Percentiles rank a stretch among this genome's conserved stretches.
These are phyloP conservation scores for Thelonectria rubi DNA, from an alignment of 2,329 filamentous ascomycete species.

Conservation along the genomic window DNA sequence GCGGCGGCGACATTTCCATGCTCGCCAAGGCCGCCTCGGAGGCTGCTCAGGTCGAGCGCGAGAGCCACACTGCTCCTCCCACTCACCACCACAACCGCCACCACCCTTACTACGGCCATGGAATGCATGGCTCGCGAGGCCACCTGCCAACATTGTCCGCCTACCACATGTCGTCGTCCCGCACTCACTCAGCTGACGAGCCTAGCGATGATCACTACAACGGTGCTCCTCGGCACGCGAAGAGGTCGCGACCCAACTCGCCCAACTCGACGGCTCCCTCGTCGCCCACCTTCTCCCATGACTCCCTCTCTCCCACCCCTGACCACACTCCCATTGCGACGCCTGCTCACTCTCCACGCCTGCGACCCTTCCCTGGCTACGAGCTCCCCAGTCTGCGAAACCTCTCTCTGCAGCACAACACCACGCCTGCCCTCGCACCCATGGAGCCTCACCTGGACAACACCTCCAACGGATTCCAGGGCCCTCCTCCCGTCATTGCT, in stretches of 20 bases:
- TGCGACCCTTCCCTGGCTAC: slow-evolving; percentile 79
- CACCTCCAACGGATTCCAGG: slow-evolving; percentile 47
- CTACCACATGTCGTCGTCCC: slow-evolving; percentile 85
- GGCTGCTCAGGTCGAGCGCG: slow-evolving; percentile 70
- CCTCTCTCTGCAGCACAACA: slow-evolving; percentile 62
- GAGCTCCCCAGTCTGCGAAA: slow-evolving; percentile 88
- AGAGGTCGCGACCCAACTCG: slow-evolving; percentile 91
- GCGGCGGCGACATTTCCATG: slow-evolving; percentile 65
- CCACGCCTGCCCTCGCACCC: slow-evolving; percentile 65
- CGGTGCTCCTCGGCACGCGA: slow-evolving; percentile 74
- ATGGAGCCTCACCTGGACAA: slow-evolving; percentile 65
- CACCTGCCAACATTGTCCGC: slow-evolving; percentile 80
- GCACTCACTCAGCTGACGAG: slow-evolving; percentile 84
- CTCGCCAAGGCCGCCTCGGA: slow-evolving; percentile 69
- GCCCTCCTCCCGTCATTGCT: slow-evolving; percentile 62
- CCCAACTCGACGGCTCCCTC: slow-evolving; percentile 96
- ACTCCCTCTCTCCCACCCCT: slow-evolving; percentile 92
- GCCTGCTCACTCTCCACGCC: slow-evolving; percentile 90
- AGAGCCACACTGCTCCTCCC: slow-evolving; percentile 55
- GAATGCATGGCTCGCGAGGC: slow-evolving; percentile 60
- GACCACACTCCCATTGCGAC: slow-evolving; percentile 99
- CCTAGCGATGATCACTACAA: slow-evolving; percentile 79
- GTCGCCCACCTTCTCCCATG: slow-evolving; percentile 95
- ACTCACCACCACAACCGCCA: slow-evolving; percentile 57
- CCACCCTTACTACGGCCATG: slow-evolving; percentile 63